Base-by-base conservation (phyloP, 2,329 filamentous ascomycete genomes). In the Aspergillus phoenicis region DNA sequence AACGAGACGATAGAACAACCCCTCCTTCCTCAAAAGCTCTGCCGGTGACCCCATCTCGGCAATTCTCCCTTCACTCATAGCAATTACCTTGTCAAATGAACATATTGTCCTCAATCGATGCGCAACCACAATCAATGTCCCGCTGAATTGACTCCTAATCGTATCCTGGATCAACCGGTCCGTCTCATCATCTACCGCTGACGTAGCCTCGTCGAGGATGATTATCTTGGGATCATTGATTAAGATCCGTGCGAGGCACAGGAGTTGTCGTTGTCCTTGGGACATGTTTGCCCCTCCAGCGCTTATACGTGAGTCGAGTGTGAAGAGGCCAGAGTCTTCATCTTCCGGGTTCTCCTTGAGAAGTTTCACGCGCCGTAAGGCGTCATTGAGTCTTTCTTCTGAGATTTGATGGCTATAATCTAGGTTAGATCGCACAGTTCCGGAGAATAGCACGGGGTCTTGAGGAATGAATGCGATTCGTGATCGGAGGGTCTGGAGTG, bases 401-500 rank as follows among this genome's bases (percentile, higher is more conserved):
- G 24, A n/a, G 4, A 15, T 30, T 17, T 56, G 39, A 10, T 33
- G 17, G 53, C 45, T 47, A 11, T 39, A 39, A 13, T 56, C 53
- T n/a, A 56, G 41, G 41, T 56, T 56, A 6, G 53, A 33, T 8
- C 30, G 26, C 10, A 56, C 28, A 0, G 53, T 56, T 36, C 53
- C 53, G 24, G 53, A 56, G 39, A 56, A 56, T 8, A 56, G 26
- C n/a, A 56, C 28, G 5, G 53, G 53, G 7, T 56, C 53, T 45
- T 56, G 53, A 4, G 53, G 39, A 6, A 56, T 45, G 6, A 56
- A 45, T 11, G 53, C 39, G 10, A 56, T 43, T 20, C 53, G 39
- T 24, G 53, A 56, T 5, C 53, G 39, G n/a, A 56, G 39, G 24
- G 13, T 4, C 3, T 36, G 53, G 4, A 56, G n/a, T 2, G 26